Evolutionary conservation across 2,329 filamentous ascomycete species (phyloP).

Genomic region (Rhynchosporium agropyri): DNA sequence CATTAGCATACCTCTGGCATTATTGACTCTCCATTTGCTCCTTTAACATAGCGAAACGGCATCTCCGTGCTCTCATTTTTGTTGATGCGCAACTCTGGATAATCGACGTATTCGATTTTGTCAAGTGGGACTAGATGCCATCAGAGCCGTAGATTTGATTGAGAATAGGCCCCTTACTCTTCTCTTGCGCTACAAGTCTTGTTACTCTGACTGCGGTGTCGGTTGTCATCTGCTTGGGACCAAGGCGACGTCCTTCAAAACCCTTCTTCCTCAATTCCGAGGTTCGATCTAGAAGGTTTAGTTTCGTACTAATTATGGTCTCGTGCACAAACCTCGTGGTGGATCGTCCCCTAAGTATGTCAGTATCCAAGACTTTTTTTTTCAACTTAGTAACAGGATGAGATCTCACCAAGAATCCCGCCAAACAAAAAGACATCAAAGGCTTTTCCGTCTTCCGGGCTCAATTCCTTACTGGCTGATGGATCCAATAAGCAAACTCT

Average conservation of each 20-base stretch:
- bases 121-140: slow-evolving; percentile 67
- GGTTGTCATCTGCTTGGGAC: slow-evolving; percentile 96
- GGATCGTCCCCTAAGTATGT: slow-evolving; percentile 77
- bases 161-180: slow-evolving; percentile 58
- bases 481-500: slow-evolving; percentile 90
- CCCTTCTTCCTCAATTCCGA: slow-evolving; percentile 95
- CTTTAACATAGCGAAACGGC: slow-evolving; percentile 95
- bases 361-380: slow-evolving; percentile 23
- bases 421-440: slow-evolving; percentile 97
- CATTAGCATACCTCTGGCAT: slow-evolving; percentile 77
- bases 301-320: slow-evolving; percentile 13
- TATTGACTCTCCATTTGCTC: slow-evolving; percentile 72
- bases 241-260: slow-evolving; percentile 82
- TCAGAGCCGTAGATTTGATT: neutral
- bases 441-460: slow-evolving; percentile 75
- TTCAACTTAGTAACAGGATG: neutral
- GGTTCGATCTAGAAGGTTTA: slow-evolving; percentile 70
- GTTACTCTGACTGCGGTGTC: slow-evolving; percentile 96
- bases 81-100: slow-evolving; percentile 86
- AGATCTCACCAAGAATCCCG: slow-evolving; percentile 80
- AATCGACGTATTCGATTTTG: slow-evolving; percentile 80
- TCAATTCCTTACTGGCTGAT: slow-evolving; percentile 76
- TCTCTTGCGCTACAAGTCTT: slow-evolving; percentile 81
- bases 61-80: slow-evolving; percentile 94
- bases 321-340: slow-evolving; percentile 69